These are phyloP conservation scores for Cryptococcus maquisensis DNA, from an alignment of 1,284 basidiomycete species.

Conservation along the genomic window DNA sequence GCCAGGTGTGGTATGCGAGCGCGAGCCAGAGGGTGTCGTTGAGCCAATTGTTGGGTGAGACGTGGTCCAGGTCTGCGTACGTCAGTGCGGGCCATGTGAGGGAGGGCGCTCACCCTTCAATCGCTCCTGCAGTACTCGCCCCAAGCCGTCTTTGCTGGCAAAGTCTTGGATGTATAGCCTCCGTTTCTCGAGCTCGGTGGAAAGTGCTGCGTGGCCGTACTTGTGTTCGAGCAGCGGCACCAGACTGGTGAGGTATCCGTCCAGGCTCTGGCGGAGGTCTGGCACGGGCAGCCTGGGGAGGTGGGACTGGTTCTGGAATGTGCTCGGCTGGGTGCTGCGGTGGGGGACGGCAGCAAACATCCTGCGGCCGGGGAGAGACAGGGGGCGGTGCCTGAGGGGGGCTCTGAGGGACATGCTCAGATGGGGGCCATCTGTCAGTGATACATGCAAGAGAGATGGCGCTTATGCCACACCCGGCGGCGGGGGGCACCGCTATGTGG, in stretches of 20 bases:
- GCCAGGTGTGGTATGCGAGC: constrained; percentile 85
- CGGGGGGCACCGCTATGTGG: too few species aligned
- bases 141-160: constrained; percentile 60
- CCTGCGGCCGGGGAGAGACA: constrained; percentile 1
- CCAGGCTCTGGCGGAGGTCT: constrained; percentile 67
- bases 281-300: constrained; percentile 80
- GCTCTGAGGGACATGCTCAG: too few species aligned
- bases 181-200: constrained; percentile 60
- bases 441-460: too few species aligned
- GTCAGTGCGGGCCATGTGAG: neutral
- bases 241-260: constrained; percentile 73
- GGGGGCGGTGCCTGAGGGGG: too few species aligned
- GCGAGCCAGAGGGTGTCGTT: constrained; percentile 92
- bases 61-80: constrained; percentile 71
- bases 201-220: constrained; percentile 56
- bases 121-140: constrained; percentile 69
- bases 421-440: too few species aligned
- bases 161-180: constrained; percentile 68
- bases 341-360: constrained; percentile 33
- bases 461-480: too few species aligned
- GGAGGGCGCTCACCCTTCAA: constrained; percentile 58
- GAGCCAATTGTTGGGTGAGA: constrained; percentile 89
- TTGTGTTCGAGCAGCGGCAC: constrained; percentile 75
- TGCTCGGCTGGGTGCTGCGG: constrained; percentile 44
- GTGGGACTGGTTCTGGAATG: constrained; percentile 47